These are phyloP conservation scores for Curvularia sp. DNA, from an alignment of 2,329 filamentous ascomycete genomes.

Conservation along the genomic window DNA sequence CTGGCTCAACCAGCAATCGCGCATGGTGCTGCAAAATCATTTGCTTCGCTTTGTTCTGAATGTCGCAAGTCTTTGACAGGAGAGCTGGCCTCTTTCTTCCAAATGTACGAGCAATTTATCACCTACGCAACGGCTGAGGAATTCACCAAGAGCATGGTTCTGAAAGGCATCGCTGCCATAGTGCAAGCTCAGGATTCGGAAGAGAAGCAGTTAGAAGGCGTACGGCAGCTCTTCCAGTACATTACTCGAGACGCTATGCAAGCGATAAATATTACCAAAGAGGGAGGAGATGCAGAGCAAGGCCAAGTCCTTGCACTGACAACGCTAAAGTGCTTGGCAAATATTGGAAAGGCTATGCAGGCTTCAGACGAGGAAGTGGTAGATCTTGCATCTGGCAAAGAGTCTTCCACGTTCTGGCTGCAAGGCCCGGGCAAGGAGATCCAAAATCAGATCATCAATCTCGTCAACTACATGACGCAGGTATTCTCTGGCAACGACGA, in stretches of 20 bases:
- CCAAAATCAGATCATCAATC: constrained; percentile 61
- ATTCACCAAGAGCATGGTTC: constrained; percentile 74
- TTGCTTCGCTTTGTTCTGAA: constrained; percentile 75
- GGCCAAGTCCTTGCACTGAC: constrained; percentile 56
- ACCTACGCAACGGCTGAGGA: constrained; percentile 67
- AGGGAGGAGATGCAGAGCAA: constrained; percentile 48
- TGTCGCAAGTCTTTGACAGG: constrained; percentile 73
- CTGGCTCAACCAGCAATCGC: constrained; percentile 69
- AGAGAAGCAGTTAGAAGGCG: constrained; percentile 60
- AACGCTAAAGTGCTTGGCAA: constrained; percentile 72
- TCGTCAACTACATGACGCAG: constrained; percentile 59
- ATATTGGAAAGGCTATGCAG: constrained; percentile 76
- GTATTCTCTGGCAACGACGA: constrained; percentile 69
- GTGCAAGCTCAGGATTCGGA: constrained; percentile 73
- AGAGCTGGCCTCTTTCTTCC: constrained; percentile 72
- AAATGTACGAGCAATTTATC: constrained; percentile 73
- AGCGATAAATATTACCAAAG: constrained; percentile 44
- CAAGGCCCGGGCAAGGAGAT: constrained; percentile 57
- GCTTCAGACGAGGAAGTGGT: constrained; percentile 70
- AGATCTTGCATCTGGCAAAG: constrained; percentile 66
- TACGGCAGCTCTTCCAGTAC: constrained; percentile 66
- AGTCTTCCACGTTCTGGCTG: constrained; percentile 57
- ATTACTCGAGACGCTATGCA: constrained; percentile 67
- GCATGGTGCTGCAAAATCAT: constrained; percentile 75
- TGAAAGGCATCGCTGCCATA: constrained; percentile 76